These are phyloP conservation scores for Solanum paucissectum DNA, from an alignment of 257 asterid species.

Conservation along the genomic window DNA sequence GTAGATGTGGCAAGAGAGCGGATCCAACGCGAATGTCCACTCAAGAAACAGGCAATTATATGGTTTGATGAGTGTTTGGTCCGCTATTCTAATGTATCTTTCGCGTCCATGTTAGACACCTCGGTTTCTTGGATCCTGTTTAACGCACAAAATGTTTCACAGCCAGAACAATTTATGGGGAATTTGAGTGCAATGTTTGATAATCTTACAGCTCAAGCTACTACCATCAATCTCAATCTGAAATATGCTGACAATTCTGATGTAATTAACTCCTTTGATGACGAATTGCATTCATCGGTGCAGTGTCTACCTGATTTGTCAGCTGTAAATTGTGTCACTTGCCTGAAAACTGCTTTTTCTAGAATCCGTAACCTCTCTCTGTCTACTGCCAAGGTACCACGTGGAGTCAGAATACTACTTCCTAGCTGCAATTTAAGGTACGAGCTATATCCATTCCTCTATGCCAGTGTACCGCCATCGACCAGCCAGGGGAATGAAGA, in stretches of 20 bases:
- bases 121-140: rapidly evolving
- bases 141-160: neutral
- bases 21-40: neutral
- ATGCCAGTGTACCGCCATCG: neutral
- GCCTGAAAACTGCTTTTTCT: neutral
- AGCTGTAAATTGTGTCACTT: neutral
- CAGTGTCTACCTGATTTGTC: neutral
- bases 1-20: neutral
- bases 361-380: rapidly evolving
- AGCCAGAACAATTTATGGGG: neutral
- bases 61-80: neutral
- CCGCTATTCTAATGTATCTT: neutral
- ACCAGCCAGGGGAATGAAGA: neutral
- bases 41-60: neutral
- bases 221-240: neutral
- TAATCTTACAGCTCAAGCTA: neutral
- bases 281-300: too few species aligned
- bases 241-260: neutral
- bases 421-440: neutral
- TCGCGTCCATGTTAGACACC: neutral
- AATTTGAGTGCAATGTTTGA: neutral
- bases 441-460: neutral
- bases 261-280: neutral
- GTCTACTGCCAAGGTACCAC: too few species aligned
- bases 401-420: too few species aligned